phyloP scores from a whole-genome alignment of 306 rosid species.

The Lotus japonicus region DNA sequence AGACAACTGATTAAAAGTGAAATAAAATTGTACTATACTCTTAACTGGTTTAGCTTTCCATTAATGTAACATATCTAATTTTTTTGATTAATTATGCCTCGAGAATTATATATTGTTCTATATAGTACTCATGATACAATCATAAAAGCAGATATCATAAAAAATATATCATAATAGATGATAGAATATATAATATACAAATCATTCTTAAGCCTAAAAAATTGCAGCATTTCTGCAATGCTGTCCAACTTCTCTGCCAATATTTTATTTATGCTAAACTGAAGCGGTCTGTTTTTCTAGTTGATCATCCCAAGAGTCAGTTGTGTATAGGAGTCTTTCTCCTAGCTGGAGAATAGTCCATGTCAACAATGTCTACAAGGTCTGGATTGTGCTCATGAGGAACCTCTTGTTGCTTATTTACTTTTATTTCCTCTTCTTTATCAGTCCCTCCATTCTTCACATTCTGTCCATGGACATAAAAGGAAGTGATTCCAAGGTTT shows the following conservation, averaged over 20 bases:
- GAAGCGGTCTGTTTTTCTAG: background rate
- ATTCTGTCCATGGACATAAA: conserved; percentile 23
- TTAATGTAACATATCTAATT: too few relatives aligned
- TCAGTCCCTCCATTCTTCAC: conserved; percentile 22
- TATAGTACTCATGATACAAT: background rate
- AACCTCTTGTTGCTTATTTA: conserved; percentile 14
- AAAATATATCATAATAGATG: background rate
- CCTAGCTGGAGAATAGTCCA: conserved; percentile 63
- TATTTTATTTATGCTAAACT: background rate
- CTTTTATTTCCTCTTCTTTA: conserved; percentile 6
- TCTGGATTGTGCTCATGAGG: conserved; percentile 25
- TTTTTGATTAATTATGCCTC: too few relatives aligned
- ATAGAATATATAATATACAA: conserved; percentile 16
- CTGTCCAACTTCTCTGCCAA: conserved; percentile 23
- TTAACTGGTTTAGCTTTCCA: too few relatives aligned
- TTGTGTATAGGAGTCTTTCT: conserved; percentile 65
- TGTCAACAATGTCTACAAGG: conserved; percentile 38
- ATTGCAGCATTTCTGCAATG: conserved; percentile 53
- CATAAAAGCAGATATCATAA: background rate
- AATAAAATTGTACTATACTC: too few relatives aligned
- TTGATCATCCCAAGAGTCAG: conserved; percentile 20
- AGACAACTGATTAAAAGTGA: too few relatives aligned
- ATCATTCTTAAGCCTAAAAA: conserved; percentile 32
- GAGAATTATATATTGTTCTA: too few relatives aligned
- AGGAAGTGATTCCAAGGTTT: background rate